phyloP scores from a whole-genome alignment of 106 monocot species.

The Dendrobium chrysotoxum region DNA sequence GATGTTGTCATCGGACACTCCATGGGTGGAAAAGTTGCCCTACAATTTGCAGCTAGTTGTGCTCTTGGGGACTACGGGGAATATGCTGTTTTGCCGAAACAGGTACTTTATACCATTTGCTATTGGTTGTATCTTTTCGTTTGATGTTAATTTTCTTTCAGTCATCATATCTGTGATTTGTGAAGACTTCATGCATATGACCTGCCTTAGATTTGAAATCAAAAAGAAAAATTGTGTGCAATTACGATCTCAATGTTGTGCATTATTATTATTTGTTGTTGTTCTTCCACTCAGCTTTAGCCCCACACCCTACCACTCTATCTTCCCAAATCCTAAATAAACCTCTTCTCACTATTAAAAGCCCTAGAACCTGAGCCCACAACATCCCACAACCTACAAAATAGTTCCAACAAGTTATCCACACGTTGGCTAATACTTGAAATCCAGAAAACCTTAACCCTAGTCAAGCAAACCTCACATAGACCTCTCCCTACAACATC shows the following conservation, averaged over 20 bases:
- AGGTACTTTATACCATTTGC: slow-evolving; percentile 31
- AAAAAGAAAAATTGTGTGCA: neutral
- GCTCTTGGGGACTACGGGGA: slow-evolving; percentile 71
- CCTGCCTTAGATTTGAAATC: neutral
- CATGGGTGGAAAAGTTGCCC: slow-evolving; percentile 92
- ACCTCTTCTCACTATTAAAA: no score
- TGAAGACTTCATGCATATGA: neutral
- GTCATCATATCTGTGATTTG: neutral
- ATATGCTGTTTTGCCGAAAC: slow-evolving; percentile 68
- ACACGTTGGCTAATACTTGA: no score
- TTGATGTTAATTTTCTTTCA: neutral
- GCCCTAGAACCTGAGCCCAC: no score
- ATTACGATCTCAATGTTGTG: neutral
- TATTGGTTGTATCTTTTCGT: neutral
- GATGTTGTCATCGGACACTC: slow-evolving; percentile 92
- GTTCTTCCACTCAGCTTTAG: no score
- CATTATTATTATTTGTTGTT: neutral
- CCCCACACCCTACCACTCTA: no score
- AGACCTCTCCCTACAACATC: no score
- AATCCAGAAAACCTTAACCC: no score
- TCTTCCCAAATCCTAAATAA: no score
- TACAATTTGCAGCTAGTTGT: slow-evolving; percentile 63
- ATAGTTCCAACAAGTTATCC: no score
- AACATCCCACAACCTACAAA: no score
- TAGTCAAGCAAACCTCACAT: no score